phyloP scores from a whole-genome alignment of 2,329 filamentous ascomycete species.

The Fusarium newnesense region DNA sequence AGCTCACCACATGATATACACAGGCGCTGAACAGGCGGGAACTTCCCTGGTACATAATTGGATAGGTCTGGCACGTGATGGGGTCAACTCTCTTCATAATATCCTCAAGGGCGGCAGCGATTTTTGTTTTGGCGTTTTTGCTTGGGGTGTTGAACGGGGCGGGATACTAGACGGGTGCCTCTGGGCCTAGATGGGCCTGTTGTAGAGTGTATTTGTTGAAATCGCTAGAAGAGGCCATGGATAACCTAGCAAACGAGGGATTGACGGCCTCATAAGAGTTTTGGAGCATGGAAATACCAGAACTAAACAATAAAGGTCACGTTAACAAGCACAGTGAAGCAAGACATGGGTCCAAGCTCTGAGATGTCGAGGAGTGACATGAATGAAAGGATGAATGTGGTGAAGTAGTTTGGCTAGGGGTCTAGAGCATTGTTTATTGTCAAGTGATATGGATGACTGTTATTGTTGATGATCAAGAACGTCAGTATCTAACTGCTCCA shows the following conservation, averaged over 20 bases:
- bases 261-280: slow-evolving; percentile 3
- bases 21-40: not conserved
- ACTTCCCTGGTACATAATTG: slow-evolving; percentile 11
- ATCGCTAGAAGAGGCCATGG: not conserved
- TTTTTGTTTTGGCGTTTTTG: slow-evolving; percentile 28
- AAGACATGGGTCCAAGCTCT: slow-evolving; percentile 2
- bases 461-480: slow-evolving; percentile 62
- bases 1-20: not conserved
- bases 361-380: not conserved
- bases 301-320: slow-evolving; percentile 8
- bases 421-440: slow-evolving; percentile 11
- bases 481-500: slow-evolving; percentile 90
- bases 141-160: slow-evolving; percentile 18
- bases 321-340: slow-evolving; percentile 9
- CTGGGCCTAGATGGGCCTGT: slow-evolving; percentile 8
- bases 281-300: slow-evolving; percentile 34
- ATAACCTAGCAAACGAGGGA: slow-evolving; percentile 8
- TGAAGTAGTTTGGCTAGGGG: not conserved
- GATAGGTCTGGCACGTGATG: slow-evolving; percentile 23
- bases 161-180: slow-evolving; percentile 30
- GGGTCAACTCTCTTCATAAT: slow-evolving; percentile 14
- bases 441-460: slow-evolving; percentile 1
- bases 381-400: not conserved
- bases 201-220: slow-evolving; percentile 20
- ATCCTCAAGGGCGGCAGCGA: slow-evolving; percentile 29